Conservation (phyloP, 1,139 yeast genomes). For the Yamadazyma kanchanaburiensis region DNA sequence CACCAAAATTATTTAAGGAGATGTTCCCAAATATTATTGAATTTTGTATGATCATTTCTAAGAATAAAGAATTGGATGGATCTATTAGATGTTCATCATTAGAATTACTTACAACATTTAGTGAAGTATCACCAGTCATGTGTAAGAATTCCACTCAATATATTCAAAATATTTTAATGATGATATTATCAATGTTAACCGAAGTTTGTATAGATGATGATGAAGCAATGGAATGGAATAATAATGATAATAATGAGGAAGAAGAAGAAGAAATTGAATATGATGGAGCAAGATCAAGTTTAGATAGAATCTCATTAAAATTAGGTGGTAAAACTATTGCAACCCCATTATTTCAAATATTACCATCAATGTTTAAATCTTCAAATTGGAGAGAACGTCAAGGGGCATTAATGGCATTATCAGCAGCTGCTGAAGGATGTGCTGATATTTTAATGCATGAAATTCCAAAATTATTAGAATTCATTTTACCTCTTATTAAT, state of each 20-base stretch:
- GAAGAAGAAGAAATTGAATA: conserved; percentile 85
- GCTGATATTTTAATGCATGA: conserved; percentile 82
- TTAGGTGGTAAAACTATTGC: conserved; percentile 83
- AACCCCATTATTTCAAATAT: conserved; percentile 78
- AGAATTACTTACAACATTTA: conserved; percentile 83
- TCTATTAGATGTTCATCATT: conserved; percentile 80
- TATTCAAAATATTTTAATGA: conserved; percentile 67
- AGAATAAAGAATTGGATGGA: conserved; percentile 76
- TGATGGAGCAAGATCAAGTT: conserved; percentile 89
- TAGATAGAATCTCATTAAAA: conserved; percentile 84
- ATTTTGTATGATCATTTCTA: conserved; percentile 78
- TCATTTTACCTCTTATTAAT: conserved; percentile 76
- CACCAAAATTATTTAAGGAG: conserved; percentile 90
- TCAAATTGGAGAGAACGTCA: conserved; percentile 90
- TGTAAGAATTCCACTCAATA: conserved; percentile 78
- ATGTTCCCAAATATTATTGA: conserved; percentile 86
- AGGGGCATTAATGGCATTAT: conserved; percentile 94
- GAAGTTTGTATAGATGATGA: conserved; percentile 90
- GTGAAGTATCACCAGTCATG: conserved; percentile 94
- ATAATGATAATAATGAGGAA: conserved; percentile 72
- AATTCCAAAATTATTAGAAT: conserved; percentile 74
- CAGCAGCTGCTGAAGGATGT: conserved; percentile 98
- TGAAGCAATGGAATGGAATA: conserved; percentile 85
- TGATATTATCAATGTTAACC: conserved; percentile 81
- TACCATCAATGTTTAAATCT: conserved; percentile 79